Evolutionary conservation across 225 moss, liverwort and hornwort species (phyloP), one percentile per base, ranked within the genome.

Genomic region (Polytrichum commune): DNA sequence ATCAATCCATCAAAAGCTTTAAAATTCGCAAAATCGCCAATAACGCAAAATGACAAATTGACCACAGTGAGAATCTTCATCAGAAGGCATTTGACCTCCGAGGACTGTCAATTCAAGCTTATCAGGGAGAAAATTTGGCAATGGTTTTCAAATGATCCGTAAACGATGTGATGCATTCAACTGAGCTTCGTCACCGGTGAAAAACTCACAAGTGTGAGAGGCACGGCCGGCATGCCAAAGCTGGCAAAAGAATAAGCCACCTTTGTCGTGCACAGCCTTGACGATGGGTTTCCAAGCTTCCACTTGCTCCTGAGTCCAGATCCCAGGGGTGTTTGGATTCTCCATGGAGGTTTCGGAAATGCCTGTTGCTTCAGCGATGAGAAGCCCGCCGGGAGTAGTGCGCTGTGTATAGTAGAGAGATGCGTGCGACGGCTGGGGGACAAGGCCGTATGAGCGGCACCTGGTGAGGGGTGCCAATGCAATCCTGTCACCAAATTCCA

Each of bases 391-490:
- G 1, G 26, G 53, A 19, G 85, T 88, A 1, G 83, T 56, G 1
- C 88, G 83, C 60, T 90, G 88, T 8, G 75, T 23, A 35, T 85
- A 90, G 65, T 90, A 88, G 1, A 83, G 18, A 18, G 63, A 71
- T 6, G 35, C 76, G 57, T 79, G 76, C 0, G 74, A 67, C 0
- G 74, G 69, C 22, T 80, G 82, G 0, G 82, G 82, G 7, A 84
- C 8, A n/a, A 29, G 25, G 1, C 65, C 69, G 67, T 33, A 70
- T 30, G 80, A 73, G 54, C 90, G 84, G 32, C 74, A 46, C 63
- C 84, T 78, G 10, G 84, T 87, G 1, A 90, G 57, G 19, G 86
- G 90, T 16, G 80, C 87, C 84, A 90, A 3, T 23, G 74, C 74
- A 2, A 83, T 64, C 63, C 80, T 83, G 77, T 67, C 46, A 16